Percentiles rank a stretch among this genome's conserved stretches.
These are phyloP conservation scores for Cadophora sp. DNA, from an alignment of 2,329 filamentous ascomycete species.

Conservation along the genomic window DNA sequence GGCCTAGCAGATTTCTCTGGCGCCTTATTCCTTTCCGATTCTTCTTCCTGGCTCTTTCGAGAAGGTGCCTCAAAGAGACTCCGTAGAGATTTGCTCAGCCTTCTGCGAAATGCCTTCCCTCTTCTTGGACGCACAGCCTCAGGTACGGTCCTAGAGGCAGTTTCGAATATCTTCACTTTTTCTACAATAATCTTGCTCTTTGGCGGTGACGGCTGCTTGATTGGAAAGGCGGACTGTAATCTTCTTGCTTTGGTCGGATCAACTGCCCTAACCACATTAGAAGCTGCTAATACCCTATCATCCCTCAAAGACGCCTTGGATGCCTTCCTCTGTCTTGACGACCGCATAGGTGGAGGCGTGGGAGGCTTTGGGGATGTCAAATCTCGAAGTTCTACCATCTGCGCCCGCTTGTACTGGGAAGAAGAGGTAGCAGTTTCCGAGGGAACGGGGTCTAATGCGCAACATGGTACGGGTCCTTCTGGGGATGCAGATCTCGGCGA, in stretches of 20 bases:
- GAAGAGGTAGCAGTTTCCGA: background rate
- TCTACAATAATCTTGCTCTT: slow-evolving; percentile 36
- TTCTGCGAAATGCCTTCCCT: slow-evolving; percentile 25
- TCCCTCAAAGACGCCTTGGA: background rate
- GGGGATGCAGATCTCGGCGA: background rate
- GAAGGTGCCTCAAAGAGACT: slow-evolving; percentile 31
- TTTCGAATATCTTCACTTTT: slow-evolving; percentile 39
- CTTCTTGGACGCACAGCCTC: slow-evolving; percentile 11
- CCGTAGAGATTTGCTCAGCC: slow-evolving; percentile 29
- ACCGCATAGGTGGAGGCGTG: slow-evolving; percentile 1
- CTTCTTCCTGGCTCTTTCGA: slow-evolving; percentile 22
- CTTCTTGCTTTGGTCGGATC: background rate
- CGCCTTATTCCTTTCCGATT: background rate
- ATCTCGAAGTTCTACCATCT: background rate
- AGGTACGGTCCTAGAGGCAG: background rate
- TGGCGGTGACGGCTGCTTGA: slow-evolving; percentile 19
- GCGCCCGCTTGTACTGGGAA: background rate
- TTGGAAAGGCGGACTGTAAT: background rate
- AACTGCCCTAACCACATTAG: background rate
- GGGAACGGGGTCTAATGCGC: background rate
- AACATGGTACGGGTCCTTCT: slow-evolving; percentile 5
- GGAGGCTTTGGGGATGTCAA: background rate
- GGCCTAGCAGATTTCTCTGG: background rate
- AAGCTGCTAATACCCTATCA: background rate
- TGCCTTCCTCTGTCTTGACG: background rate